Percentiles rank a stretch among this genome's conserved stretches.
These are phyloP conservation scores for Geranium incanum DNA, from an alignment of 441 rosid genomes.

Conservation along the genomic window DNA sequence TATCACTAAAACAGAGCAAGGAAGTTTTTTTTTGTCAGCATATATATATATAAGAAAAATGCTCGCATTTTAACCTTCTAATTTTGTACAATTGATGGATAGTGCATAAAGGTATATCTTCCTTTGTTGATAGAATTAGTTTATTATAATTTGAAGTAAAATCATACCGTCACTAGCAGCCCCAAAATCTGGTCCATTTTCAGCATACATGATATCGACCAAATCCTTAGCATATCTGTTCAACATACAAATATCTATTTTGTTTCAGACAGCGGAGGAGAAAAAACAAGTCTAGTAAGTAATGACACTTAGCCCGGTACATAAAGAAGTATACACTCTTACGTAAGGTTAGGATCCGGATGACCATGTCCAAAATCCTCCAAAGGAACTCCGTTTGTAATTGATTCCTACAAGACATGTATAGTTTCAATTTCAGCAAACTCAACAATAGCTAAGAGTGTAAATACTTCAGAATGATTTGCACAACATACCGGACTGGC, in stretches of 20 bases:
- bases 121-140: too few species aligned
- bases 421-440: slow-evolving; percentile 25
- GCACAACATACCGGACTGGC: slow-evolving; percentile 47
- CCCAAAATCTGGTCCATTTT: slow-evolving; percentile 82
- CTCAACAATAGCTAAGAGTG: slow-evolving; percentile 15
- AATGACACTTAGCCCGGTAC: slow-evolving; percentile 11
- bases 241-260: neutral
- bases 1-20: too few species aligned
- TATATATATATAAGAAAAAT: too few species aligned
- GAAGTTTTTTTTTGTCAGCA: too few species aligned
- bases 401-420: slow-evolving; percentile 54
- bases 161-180: slow-evolving; percentile 90
- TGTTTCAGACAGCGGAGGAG: neutral
- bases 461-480: neutral
- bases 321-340: slow-evolving; percentile 25
- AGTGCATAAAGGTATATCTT: too few species aligned
- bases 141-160: too few species aligned
- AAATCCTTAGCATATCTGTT: slow-evolving; percentile 88
- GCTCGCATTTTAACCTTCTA: too few species aligned
- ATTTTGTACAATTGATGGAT: too few species aligned
- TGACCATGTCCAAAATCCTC: slow-evolving; percentile 98
- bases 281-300: neutral
- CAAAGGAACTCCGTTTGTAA: slow-evolving; percentile 70
- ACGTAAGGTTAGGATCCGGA: slow-evolving; percentile 97
- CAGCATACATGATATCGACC: slow-evolving; percentile 70